Percentiles rank a stretch among this genome's conserved stretches.
These are phyloP conservation scores for Talaromyces marneffei DNA, from an alignment of 2,329 filamentous ascomycete genomes.

Conservation along the genomic window DNA sequence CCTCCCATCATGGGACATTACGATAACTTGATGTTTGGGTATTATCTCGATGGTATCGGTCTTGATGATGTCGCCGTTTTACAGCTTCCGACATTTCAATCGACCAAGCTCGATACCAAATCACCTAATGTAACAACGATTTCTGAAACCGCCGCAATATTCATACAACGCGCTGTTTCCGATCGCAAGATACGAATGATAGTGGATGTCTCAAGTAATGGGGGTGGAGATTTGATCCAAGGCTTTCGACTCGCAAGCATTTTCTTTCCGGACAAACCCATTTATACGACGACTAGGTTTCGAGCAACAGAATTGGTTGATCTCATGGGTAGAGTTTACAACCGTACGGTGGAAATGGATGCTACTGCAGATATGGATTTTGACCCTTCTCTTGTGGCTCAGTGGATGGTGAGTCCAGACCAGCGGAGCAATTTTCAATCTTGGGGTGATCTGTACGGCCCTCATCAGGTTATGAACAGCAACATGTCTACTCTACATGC, in stretches of 20 bases:
- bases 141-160: slow-evolving; percentile 23
- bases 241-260: slow-evolving; percentile 48
- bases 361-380: slow-evolving; percentile 2
- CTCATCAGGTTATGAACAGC: slow-evolving; percentile 21
- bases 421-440: slow-evolving; percentile 24
- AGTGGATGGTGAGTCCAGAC: background rate
- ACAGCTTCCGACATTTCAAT: slow-evolving; percentile 37
- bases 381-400: background rate
- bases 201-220: slow-evolving; percentile 56
- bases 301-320: slow-evolving; percentile 37
- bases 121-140: slow-evolving; percentile 37
- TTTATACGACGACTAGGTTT: slow-evolving; percentile 41
- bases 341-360: slow-evolving; percentile 13
- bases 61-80: slow-evolving; percentile 42
- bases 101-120: slow-evolving; percentile 18
- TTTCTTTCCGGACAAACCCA: slow-evolving; percentile 42
- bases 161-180: slow-evolving; percentile 44
- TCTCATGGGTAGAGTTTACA: slow-evolving; percentile 20
- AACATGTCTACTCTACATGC: slow-evolving; percentile 11
- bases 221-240: slow-evolving; percentile 47
- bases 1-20: slow-evolving; percentile 29
- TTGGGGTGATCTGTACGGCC: slow-evolving; percentile 38
- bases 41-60: slow-evolving; percentile 36
- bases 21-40: slow-evolving; percentile 37
- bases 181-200: slow-evolving; percentile 53